These are phyloP conservation scores for Cylindrodendrum hubeiense DNA, from an alignment of 2,329 filamentous ascomycete species.

Conservation along the genomic window DNA sequence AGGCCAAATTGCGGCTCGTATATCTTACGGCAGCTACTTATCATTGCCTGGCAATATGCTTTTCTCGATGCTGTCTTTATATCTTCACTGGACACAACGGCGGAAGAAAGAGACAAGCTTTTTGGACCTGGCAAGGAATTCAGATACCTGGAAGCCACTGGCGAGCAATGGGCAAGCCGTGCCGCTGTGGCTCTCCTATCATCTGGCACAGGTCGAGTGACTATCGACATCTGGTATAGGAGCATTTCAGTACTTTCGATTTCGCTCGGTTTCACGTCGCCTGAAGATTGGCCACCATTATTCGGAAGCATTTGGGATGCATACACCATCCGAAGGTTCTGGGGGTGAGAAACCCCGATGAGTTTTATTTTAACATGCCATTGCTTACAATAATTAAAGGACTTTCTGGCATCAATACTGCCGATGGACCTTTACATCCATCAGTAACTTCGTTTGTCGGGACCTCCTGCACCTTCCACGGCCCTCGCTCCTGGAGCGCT, in stretches of 20 bases:
- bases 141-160: slow-evolving; percentile 19
- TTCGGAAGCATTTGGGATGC: slow-evolving; percentile 28
- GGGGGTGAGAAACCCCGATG: slow-evolving; percentile 18
- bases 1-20: slow-evolving; percentile 2
- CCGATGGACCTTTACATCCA: slow-evolving; percentile 26
- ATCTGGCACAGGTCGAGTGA: slow-evolving; percentile 6
- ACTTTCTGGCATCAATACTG: slow-evolving; percentile 29
- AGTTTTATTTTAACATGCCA: neutral
- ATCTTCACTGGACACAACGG: neutral
- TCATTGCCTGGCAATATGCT: slow-evolving; percentile 20
- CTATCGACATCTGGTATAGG: slow-evolving; percentile 19
- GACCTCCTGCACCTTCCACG: slow-evolving; percentile 19
- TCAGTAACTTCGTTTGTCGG: slow-evolving; percentile 29
- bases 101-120: slow-evolving; percentile 6
- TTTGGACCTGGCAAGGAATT: slow-evolving; percentile 26
- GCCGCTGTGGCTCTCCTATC: slow-evolving; percentile 10
- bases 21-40: slow-evolving; percentile 13
- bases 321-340: slow-evolving; percentile 29
- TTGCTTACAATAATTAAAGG: slow-evolving; percentile 9
- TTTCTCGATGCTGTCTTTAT: slow-evolving; percentile 13
- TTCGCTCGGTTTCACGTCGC: neutral
- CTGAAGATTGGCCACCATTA: slow-evolving; percentile 26
- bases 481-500: slow-evolving; percentile 17
- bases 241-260: slow-evolving; percentile 7
- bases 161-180: slow-evolving; percentile 28